Conservation (phyloP, 805 yeast genomes). For the Phaffomyces opuntiae region DNA sequence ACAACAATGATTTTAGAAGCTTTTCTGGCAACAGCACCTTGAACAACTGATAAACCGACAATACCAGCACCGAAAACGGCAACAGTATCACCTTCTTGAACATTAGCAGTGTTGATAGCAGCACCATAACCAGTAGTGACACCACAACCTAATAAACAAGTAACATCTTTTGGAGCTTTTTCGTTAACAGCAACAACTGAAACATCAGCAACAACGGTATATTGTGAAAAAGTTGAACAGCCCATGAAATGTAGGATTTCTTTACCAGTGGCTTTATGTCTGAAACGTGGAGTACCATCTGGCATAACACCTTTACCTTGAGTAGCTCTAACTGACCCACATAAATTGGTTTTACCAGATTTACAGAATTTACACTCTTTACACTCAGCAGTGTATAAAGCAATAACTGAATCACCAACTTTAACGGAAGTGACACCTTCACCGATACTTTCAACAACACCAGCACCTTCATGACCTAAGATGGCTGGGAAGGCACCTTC, state of each 20-base stretch:
- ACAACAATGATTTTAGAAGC: conserved; percentile 80
- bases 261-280: conserved; percentile 66
- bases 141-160: conserved; percentile 96
- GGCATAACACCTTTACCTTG: conserved; percentile 99
- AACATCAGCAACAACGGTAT: conserved; percentile 96
- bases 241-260: conserved; percentile 93
- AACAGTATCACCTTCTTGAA: conserved; percentile 84
- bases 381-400: conserved; percentile 96
- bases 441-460: conserved; percentile 91
- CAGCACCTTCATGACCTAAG: conserved; percentile 98
- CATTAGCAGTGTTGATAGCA: conserved; percentile 88
- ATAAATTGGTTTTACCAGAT: conserved; percentile 92
- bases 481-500: conserved; percentile 94
- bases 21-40: conserved; percentile 82
- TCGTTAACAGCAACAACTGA: conserved; percentile 90
- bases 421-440: conserved; percentile 88
- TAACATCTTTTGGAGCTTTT: conserved; percentile 75
- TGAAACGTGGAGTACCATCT: conserved; percentile 92
- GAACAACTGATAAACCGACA: conserved; percentile 93
- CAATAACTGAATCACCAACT: conserved; percentile 90
- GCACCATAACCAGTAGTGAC: conserved; percentile 98
- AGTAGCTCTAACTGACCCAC: conserved; percentile 93
- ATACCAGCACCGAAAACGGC: conserved; percentile 98
- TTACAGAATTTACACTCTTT: conserved; percentile 89
- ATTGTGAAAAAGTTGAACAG: conserved; percentile 92